Evolutionary conservation across 129 eudicot genomes (phyloP), one percentile per base, ranked within the genome.

Genomic region (Lactuca saligna): DNA sequence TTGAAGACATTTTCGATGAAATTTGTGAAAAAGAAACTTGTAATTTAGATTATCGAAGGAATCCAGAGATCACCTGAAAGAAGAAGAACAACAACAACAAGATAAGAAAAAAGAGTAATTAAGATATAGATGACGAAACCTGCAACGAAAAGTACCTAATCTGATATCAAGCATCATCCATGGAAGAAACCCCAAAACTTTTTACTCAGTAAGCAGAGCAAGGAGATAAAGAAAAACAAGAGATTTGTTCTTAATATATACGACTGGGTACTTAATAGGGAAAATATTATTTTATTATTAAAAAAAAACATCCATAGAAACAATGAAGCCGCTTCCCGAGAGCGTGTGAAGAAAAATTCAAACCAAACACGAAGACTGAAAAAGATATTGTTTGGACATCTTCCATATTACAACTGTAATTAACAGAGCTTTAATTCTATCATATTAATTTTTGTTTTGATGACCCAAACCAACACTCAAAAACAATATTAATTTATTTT

Each of bases 281-380:
- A 17, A 54, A 46, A 37, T 32, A 49, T 5, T 63, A 38, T 61
- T 12, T 25, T 48, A 63, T 37, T 49, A 39, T 6, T 33, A 37
- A 3, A 37, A 37, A 25, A 66, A 54, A 8, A 38, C 20, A 33
- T 48, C 57, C 41, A 17, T 11, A 42, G 56, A 75, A 61, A 66
- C 74, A 76, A 76, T 33, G 72, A 56, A 68, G 74, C 85, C 65
- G 75, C 73, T 57, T 31, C 73, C 55, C 31, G 7, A 59, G 60
- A 76, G 67, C 82, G 79, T 72, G 82, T 81, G 63, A 72, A 9
- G 79, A 81, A 81, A 63, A 9, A 62, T 77, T 77, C 79, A 77
- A 81, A 81, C 71, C 79, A 71, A 61, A 34, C 58, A 55, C 71
- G 31, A 72, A 38, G 64, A 68, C 69, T 49, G 48, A 56, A 61